Evolutionary conservation across 2,329 filamentous ascomycete species (phyloP).

Genomic region (Phialemonium atrogriseum): DNA sequence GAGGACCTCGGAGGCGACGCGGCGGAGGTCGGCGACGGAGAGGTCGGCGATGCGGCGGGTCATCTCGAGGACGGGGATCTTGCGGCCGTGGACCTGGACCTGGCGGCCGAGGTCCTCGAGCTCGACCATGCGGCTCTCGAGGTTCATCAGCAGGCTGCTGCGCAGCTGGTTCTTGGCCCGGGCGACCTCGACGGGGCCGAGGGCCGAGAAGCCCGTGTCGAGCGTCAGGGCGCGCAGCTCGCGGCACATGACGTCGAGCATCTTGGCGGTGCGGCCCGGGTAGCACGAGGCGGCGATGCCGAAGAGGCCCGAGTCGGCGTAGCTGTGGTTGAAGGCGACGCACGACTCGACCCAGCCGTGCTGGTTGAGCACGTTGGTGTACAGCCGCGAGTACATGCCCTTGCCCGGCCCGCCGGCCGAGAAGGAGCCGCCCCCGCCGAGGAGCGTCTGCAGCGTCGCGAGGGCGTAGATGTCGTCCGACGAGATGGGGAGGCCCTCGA

Average conservation of each 20-base stretch:
- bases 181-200: conserved; percentile 71
- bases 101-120: conserved; percentile 91
- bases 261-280: conserved; percentile 66
- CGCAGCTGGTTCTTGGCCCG: conserved; percentile 96
- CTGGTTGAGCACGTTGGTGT: conserved; percentile 96
- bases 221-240: conserved; percentile 73
- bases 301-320: conserved; percentile 92
- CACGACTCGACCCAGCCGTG: conserved; percentile 96
- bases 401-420: conserved; percentile 94
- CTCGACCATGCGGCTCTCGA: conserved; percentile 95
- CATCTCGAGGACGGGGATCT: conserved; percentile 91
- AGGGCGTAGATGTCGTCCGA: conserved; percentile 94
- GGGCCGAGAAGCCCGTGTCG: conserved; percentile 62
- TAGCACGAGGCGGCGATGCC: conserved; percentile 84
- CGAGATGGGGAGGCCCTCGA: conserved; percentile 86
- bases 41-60: conserved; percentile 76
- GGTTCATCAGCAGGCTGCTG: conserved; percentile 87
- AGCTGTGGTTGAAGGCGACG: conserved; percentile 93
- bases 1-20: conserved; percentile 73
- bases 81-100: conserved; percentile 91
- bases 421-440: conserved; percentile 93
- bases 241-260: conserved; percentile 93
- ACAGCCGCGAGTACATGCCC: conserved; percentile 97
- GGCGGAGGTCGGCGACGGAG: conserved; percentile 69
- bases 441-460: conserved; percentile 87